These are phyloP conservation scores for Neolentinus lepideus DNA, from an alignment of 1,284 basidiomycete genomes.

Conservation along the genomic window DNA sequence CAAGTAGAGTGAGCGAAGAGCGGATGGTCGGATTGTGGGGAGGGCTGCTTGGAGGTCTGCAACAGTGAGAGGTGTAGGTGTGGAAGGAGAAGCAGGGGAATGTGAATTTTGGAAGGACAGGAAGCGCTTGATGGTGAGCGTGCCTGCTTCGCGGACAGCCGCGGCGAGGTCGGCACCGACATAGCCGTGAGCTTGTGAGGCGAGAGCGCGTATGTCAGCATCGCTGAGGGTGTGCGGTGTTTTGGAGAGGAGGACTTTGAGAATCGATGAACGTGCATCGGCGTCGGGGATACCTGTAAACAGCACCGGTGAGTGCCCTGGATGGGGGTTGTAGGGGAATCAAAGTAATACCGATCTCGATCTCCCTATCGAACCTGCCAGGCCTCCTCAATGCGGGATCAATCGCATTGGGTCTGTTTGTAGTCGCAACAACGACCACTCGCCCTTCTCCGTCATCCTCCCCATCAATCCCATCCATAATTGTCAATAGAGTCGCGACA, in stretches of 20 bases:
- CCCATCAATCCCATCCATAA: conserved; percentile 90
- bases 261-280: conserved; percentile 76
- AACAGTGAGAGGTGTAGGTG: conserved; percentile 33
- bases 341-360: conserved; percentile 79
- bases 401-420: conserved; percentile 95
- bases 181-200: conserved; percentile 87
- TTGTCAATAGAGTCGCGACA: conserved; percentile 90
- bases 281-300: conserved; percentile 80
- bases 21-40: conserved; percentile 82
- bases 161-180: conserved; percentile 95
- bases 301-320: background rate
- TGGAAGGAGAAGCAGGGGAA: conserved; percentile 12
- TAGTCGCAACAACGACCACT: conserved; percentile 95
- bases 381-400: conserved; percentile 93
- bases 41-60: conserved; percentile 70
- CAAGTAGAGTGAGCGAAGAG: conserved; percentile 89
- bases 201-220: conserved; percentile 59
- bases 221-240: conserved; percentile 71
- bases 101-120: conserved; percentile 38
- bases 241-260: conserved; percentile 74
- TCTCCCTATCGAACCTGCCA: conserved; percentile 93
- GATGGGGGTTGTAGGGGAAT: background rate
- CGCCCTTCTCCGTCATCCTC: conserved; percentile 34
- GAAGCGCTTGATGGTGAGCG: conserved; percentile 84
- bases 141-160: conserved; percentile 90